These are phyloP conservation scores for Camellia japonica DNA, from an alignment of 148 eudicot genomes.

Conservation along the genomic window DNA sequence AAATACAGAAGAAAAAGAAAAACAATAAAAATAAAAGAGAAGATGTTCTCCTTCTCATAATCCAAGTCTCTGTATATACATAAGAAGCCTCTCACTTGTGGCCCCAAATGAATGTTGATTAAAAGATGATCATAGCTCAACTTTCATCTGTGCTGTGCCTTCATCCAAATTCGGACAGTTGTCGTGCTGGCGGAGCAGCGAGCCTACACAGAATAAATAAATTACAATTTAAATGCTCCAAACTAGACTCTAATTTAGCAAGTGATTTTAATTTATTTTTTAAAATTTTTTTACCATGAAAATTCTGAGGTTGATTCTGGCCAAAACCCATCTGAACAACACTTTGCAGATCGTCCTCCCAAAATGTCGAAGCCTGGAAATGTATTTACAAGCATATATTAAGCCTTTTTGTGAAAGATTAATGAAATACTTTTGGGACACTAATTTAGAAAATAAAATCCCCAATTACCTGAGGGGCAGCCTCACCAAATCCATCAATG, in stretches of 20 bases:
- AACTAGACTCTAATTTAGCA: background rate
- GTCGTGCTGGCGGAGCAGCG: too few species aligned
- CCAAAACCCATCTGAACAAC: constrained; percentile 62
- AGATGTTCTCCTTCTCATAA: constrained; percentile 14
- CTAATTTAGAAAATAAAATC: background rate
- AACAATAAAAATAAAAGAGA: constrained; percentile 8
- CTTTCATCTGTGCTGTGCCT: constrained; percentile 74
- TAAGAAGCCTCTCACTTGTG: constrained; percentile 37
- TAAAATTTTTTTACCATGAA: constrained; percentile 41
- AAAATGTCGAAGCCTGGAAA: constrained; percentile 47
- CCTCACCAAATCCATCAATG: constrained; percentile 43
- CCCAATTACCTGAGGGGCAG: constrained; percentile 50
- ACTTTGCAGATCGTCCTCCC: constrained; percentile 85
- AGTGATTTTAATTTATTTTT: background rate
- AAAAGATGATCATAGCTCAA: constrained; percentile 27
- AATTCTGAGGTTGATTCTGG: constrained; percentile 43
- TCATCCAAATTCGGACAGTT: constrained; percentile 15
- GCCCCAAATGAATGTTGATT: constrained; percentile 29
- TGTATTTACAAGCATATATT: background rate
- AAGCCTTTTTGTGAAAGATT: background rate
- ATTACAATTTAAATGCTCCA: background rate
- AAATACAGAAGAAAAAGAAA: background rate
- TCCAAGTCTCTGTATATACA: constrained; percentile 33
- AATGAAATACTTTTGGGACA: background rate
- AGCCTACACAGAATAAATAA: background rate